A percentile compares a stretch with the other conserved stretches of the same genome.
These are phyloP conservation scores for Aotearoamyces nothofagi DNA, from an alignment of 2,329 filamentous ascomycete genomes.

Conservation along the genomic window DNA sequence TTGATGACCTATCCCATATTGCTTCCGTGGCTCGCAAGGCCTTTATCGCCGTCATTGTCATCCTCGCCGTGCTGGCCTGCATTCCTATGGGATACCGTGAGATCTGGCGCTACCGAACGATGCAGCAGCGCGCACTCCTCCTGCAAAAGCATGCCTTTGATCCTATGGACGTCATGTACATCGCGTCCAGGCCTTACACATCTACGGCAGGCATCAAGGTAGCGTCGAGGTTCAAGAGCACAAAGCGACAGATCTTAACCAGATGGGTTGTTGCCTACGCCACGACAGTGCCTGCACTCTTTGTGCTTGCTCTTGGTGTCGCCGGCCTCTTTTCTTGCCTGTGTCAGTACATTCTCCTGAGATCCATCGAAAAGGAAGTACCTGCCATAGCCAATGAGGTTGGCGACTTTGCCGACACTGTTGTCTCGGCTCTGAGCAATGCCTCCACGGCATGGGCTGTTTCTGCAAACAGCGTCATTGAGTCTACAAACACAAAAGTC, in stretches of 20 bases:
- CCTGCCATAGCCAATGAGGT: conserved; percentile 50
- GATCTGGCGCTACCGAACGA: conserved; percentile 58
- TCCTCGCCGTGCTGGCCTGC: conserved; percentile 58
- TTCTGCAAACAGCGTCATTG: conserved; percentile 45
- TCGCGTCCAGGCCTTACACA: conserved; percentile 68
- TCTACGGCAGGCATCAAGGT: conserved; percentile 56
- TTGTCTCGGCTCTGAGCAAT: conserved; percentile 45
- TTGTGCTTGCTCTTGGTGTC: conserved; percentile 50
- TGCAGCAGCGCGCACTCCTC: conserved; percentile 53
- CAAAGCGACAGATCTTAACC: conserved; percentile 46
- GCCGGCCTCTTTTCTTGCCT: conserved; percentile 52
- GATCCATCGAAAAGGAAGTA: conserved; percentile 45
- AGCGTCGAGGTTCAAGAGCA: conserved; percentile 46
- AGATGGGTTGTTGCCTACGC: conserved; percentile 53
- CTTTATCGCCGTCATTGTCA: conserved; percentile 59
- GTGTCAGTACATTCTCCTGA: conserved; percentile 52
- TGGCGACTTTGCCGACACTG: conserved; percentile 47
- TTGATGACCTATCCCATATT: conserved; percentile 52
- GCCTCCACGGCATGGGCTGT: conserved; percentile 49
- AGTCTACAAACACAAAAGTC: conserved; percentile 48
- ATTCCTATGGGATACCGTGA: conserved; percentile 71
- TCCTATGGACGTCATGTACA: conserved; percentile 77
- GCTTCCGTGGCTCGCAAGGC: conserved; percentile 55
- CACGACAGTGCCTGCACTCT: conserved; percentile 52
- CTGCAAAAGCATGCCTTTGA: conserved; percentile 55